phyloP scores from a whole-genome alignment of 176 grass and related monocot species.

The Eragrostis nindensis region DNA sequence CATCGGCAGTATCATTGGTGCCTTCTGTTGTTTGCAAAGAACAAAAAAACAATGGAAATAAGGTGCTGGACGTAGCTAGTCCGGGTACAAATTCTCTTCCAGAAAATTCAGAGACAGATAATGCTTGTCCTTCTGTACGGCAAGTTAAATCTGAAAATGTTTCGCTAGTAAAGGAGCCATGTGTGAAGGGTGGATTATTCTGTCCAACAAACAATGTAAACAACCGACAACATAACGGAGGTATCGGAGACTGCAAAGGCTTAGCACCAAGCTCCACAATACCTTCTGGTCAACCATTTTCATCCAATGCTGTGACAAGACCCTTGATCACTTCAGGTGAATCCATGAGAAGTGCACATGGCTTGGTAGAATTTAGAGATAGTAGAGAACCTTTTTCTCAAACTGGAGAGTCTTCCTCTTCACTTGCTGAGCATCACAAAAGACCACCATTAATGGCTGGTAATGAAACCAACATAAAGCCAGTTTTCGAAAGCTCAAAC shows the following conservation, averaged over 20 bases:
- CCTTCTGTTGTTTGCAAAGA: constrained; percentile 23
- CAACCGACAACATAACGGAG: constrained; percentile 32
- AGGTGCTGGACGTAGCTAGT: constrained; percentile 18
- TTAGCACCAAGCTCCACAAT: constrained; percentile 13
- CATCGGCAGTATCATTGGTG: constrained; percentile 49
- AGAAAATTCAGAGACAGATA: constrained; percentile 14
- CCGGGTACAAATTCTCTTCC: neutral
- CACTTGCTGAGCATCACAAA: constrained; percentile 41
- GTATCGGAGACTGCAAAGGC: constrained; percentile 35
- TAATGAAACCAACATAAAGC: constrained; percentile 37
- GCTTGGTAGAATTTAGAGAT: constrained; percentile 24
- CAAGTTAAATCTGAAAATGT: constrained; percentile 37
- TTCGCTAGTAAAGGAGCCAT: constrained; percentile 40
- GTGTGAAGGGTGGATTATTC: neutral
- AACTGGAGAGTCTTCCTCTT: constrained; percentile 36
- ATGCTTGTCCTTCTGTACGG: constrained; percentile 28
- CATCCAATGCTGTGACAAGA: constrained; percentile 29
- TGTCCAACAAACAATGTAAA: constrained; percentile 22
- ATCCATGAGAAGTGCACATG: constrained; percentile 29
- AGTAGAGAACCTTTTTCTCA: constrained; percentile 35
- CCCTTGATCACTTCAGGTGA: constrained; percentile 34
- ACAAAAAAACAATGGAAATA: constrained; percentile 51
- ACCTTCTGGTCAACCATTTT: constrained; percentile 46
- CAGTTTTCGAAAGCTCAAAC: constrained; percentile 43
- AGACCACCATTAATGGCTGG: constrained; percentile 29